These are phyloP conservation scores for Volvox carteri DNA, from an alignment of 163 green algal species.

Conservation along the genomic window DNA sequence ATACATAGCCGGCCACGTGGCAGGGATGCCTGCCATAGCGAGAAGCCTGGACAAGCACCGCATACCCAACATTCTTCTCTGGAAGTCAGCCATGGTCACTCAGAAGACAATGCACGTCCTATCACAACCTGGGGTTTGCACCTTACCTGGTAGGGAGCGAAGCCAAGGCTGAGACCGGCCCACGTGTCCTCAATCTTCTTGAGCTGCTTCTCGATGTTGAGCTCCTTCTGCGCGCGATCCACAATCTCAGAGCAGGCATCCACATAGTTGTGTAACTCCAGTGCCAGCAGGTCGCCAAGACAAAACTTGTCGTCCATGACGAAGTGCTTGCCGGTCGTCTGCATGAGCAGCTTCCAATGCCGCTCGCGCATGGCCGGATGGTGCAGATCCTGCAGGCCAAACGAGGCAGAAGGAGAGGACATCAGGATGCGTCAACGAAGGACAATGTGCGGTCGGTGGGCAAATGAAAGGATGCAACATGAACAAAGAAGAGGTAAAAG, in stretches of 20 bases:
- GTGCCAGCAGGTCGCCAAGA: conserved; percentile 88
- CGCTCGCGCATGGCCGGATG: conserved; percentile 92
- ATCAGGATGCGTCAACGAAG: background rate
- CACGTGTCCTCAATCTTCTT: conserved; percentile 95
- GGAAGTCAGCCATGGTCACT: too few relatives aligned
- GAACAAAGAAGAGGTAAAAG: too few relatives aligned
- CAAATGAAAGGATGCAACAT: too few relatives aligned
- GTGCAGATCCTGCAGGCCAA: conserved; percentile 85
- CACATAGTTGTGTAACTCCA: conserved; percentile 93
- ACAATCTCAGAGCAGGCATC: conserved; percentile 93
- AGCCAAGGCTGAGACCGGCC: conserved; percentile 81
- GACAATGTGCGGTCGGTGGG: too few relatives aligned
- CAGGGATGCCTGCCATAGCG: too few relatives aligned
- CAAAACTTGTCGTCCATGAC: conserved; percentile 90
- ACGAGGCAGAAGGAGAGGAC: background rate
- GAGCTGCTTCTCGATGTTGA: conserved; percentile 93
- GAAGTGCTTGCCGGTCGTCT: conserved; percentile 89
- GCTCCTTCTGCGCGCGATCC: conserved; percentile 94
- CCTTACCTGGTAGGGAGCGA: conserved; percentile 76
- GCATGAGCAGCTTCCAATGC: conserved; percentile 96
- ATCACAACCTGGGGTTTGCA: too few relatives aligned
- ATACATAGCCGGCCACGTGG: too few relatives aligned
- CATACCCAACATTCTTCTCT: too few relatives aligned
- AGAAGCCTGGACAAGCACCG: too few relatives aligned
- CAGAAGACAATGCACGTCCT: too few relatives aligned